phyloP scores from a whole-genome alignment of 1,284 basidiomycete species.

The Cryptococcus sp. region DNA sequence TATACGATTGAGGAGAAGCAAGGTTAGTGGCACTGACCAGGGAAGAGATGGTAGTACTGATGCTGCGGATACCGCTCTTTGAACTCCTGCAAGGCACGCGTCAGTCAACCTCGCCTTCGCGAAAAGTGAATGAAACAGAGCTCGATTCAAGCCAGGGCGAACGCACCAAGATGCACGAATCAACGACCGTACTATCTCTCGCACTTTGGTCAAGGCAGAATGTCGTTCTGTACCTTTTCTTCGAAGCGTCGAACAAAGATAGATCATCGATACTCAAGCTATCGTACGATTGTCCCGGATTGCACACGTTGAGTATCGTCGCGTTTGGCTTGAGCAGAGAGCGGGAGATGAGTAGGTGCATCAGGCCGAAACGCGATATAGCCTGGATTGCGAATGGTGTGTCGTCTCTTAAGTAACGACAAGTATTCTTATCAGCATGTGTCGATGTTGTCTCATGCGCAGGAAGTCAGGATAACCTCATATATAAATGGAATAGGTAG shows the following conservation, averaged over 20 bases:
- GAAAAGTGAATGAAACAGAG: background rate
- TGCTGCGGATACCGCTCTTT: background rate
- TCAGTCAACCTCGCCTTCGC: too few relatives aligned
- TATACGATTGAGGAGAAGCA: background rate
- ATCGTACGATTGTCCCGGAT: background rate
- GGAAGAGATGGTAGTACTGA: background rate
- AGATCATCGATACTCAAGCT: background rate
- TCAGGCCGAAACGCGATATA: background rate
- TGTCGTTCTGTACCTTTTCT: background rate
- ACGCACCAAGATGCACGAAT: background rate
- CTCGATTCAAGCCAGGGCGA: background rate
- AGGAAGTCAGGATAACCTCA: too few relatives aligned
- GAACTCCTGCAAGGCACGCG: background rate
- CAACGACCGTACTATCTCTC: background rate
- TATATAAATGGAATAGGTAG: too few relatives aligned
- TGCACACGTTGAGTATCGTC: background rate
- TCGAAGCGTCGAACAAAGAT: background rate
- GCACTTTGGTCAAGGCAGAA: background rate
- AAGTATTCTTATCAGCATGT: too few relatives aligned
- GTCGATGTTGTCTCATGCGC: too few relatives aligned
- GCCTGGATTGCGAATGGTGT: background rate
- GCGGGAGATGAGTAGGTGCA: background rate
- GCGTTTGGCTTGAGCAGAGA: background rate
- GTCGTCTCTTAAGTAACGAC: too few relatives aligned
- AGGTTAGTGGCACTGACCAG: background rate